These are phyloP conservation scores for Martiniozyma asiatica DNA, from an alignment of 1,139 yeast genomes.

Conservation along the genomic window DNA sequence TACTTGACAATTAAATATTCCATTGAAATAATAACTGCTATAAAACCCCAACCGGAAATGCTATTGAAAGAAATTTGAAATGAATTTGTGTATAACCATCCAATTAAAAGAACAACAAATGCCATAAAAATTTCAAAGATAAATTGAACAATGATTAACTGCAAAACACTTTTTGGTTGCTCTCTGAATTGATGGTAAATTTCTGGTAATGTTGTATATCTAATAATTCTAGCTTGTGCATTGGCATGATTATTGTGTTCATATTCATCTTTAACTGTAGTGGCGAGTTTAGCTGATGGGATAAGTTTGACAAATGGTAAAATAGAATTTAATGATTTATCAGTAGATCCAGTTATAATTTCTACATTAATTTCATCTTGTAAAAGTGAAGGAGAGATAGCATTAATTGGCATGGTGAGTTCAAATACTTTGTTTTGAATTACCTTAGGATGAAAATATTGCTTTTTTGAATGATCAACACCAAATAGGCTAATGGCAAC, in stretches of 20 bases:
- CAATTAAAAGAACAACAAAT: conserved; percentile 31
- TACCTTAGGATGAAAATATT: conserved; percentile 15
- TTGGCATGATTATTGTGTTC: too few species aligned
- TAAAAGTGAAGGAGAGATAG: conserved; percentile 15
- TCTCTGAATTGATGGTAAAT: conserved; percentile 56
- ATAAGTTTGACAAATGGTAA: conserved; percentile 13
- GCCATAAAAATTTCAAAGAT: conserved; percentile 31
- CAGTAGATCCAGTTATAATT: conserved; percentile 19
- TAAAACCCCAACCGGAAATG: too few species aligned
- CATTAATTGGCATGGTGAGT: conserved; percentile 9
- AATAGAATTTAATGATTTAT: conserved; percentile 10
- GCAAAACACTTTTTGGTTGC: conserved; percentile 43
- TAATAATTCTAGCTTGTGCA: too few species aligned
- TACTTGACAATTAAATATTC: conserved; percentile 59
- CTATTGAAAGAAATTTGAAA: too few species aligned
- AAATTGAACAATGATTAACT: conserved; percentile 44
- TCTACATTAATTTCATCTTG: conserved; percentile 13
- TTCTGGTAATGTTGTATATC: too few species aligned
- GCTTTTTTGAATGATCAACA: conserved; percentile 5
- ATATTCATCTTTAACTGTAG: conserved; percentile 29
- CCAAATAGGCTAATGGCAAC: conserved; percentile 1
- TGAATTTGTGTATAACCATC: conserved; percentile 39
- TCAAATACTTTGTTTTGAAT: conserved; percentile 11
- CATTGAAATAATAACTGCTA: too few species aligned
- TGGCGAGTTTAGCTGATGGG: conserved; percentile 15